Evolutionary conservation across 139 green algal species (phyloP), one percentile per base, ranked within the genome.

Genomic region (Chlorella sp.): DNA sequence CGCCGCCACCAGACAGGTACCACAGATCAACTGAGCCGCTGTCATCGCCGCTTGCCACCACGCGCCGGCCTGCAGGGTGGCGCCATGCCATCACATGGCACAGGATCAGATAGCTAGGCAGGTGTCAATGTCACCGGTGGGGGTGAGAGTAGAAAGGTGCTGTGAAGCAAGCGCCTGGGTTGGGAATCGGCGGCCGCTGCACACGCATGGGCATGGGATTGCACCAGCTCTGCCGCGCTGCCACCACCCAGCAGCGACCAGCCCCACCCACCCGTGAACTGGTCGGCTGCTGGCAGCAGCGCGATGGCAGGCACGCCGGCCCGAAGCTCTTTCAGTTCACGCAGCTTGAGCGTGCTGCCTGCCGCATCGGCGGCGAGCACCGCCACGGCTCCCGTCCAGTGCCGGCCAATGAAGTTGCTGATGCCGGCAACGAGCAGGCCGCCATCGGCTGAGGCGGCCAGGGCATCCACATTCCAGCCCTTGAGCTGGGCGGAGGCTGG

Each of bases 11-110:
- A 0, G 72, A 78, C 13, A 83, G 13, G 38, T 83, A 75, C 79
- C 79, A 84, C 2, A 84, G 79, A 7, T 76, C 79, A 44, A 84
- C 79, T 0, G 64, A 65, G 64, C 79, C 79, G 20, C 62, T 48
- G 44, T 84, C 79, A 11, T 30, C 24, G 64, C 79, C 79, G 79
- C 43, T 76, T 19, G 79, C 79, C n/a, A 76, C 24, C 19, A 84
- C 64, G 43, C 64, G 77, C 40, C 60, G 77, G 5, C 77, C 77
- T 83, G 77, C 60, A 73, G 14, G 51, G n/a, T n/a, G n/a, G n/a
- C n/a, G n/a, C n/a, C n/a, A n/a, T n/a, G n/a, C n/a, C n/a, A n/a
- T n/a, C n/a, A n/a, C n/a, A n/a, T n/a, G n/a, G n/a, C n/a, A n/a
- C n/a, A n/a, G n/a, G n/a, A n/a, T n/a, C n/a, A n/a, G n/a, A n/a